phyloP scores from a whole-genome alignment of 345 rosid genomes.

The Brassica carinata region DNA sequence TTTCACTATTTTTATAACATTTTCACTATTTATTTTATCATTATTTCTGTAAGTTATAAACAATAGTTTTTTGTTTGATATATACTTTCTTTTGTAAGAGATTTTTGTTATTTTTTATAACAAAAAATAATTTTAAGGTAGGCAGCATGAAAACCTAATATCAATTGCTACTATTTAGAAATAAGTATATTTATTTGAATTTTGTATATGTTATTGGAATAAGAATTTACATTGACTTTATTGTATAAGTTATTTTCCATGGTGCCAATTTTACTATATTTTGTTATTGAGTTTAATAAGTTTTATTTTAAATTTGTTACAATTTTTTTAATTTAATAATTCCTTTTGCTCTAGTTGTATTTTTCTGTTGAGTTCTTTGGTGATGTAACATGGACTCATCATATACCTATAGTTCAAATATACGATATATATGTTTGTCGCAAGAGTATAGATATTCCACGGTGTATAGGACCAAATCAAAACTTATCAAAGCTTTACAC shows the following conservation, averaged over 20 bases:
- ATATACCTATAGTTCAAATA: neutral
- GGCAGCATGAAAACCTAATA: neutral
- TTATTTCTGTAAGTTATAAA: too few relatives aligned
- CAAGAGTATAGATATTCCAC: neutral
- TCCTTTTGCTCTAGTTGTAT: neutral
- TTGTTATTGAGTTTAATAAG: neutral
- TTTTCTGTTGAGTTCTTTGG: neutral
- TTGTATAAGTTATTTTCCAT: too few relatives aligned
- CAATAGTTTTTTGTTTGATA: too few relatives aligned
- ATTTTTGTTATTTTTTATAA: too few relatives aligned
- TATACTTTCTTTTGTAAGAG: too few relatives aligned
- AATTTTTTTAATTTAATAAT: too few relatives aligned
- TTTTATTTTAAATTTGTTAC: too few relatives aligned
- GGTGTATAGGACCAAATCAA: neutral
- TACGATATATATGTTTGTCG: neutral
- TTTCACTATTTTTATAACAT: too few relatives aligned
- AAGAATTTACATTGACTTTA: neutral
- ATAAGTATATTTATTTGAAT: neutral
- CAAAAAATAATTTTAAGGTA: too few relatives aligned
- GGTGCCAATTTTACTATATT: too few relatives aligned
- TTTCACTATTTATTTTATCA: too few relatives aligned
- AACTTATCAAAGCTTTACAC: neutral
- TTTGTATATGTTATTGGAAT: neutral
- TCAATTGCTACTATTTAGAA: neutral
- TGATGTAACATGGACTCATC: neutral